A percentile compares a stretch with the other conserved stretches of the same genome.
These are phyloP conservation scores for Iris macrosiphon DNA, from an alignment of 106 monocot genomes.

Conservation along the genomic window DNA sequence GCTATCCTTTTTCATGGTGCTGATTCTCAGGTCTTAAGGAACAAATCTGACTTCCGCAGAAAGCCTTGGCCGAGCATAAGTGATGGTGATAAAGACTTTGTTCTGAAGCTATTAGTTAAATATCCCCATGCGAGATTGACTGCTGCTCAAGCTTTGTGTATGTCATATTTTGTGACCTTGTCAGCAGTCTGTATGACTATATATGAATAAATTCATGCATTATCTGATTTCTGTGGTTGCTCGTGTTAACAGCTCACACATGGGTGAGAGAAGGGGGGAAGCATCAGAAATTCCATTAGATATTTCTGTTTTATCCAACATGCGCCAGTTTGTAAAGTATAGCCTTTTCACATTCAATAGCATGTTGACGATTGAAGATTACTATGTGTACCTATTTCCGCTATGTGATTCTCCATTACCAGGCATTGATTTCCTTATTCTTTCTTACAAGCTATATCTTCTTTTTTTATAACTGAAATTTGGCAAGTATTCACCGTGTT, in stretches of 20 bases:
- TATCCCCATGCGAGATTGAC: conserved; percentile 76
- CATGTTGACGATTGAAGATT: too few species aligned
- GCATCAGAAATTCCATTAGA: conserved; percentile 94
- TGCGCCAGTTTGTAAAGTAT: conserved; percentile 91
- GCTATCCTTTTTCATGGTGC: too few species aligned
- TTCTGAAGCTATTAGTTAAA: conserved; percentile 78
- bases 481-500: too few species aligned
- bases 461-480: too few species aligned
- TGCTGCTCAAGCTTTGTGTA: conserved; percentile 97
- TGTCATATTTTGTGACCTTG: too few species aligned
- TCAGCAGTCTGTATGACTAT: too few species aligned
- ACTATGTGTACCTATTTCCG: too few species aligned
- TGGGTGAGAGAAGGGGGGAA: conserved; percentile 96
- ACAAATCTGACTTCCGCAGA: conserved; percentile 84
- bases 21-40: conserved; percentile 66
- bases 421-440: too few species aligned
- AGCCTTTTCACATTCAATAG: conserved; percentile 76
- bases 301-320: conserved; percentile 78
- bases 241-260: conserved; percentile 59
- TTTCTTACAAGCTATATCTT: too few species aligned
- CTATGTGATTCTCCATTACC: too few species aligned
- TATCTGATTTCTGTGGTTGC: background rate
- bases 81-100: conserved; percentile 74
- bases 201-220: too few species aligned
- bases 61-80: conserved; percentile 93